Conservation (phyloP, 2,329 filamentous ascomycete species). For the Coniochaeta pulveracea region DNA sequence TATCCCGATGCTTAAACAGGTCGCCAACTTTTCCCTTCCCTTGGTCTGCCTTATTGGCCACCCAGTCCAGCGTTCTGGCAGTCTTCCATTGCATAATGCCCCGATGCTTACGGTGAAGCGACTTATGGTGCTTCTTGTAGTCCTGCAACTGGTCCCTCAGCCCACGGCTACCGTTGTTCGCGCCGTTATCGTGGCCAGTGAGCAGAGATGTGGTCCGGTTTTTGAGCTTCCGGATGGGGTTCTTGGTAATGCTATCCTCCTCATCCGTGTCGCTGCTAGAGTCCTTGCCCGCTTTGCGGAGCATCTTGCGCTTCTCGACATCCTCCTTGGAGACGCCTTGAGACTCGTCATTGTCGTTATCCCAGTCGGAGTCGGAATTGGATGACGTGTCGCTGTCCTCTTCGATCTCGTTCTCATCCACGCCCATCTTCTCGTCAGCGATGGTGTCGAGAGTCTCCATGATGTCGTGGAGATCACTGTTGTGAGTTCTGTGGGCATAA, state of each 20-base stretch:
- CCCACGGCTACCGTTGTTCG: slow-evolving; percentile 31
- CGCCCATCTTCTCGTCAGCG: slow-evolving; percentile 38
- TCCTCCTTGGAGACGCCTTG: slow-evolving; percentile 18
- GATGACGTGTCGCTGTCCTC: slow-evolving; percentile 3
- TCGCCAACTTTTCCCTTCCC: slow-evolving; percentile 47
- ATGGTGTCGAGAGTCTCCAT: slow-evolving; percentile 54
- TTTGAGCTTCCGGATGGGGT: slow-evolving; percentile 8
- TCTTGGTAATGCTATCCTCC: slow-evolving; percentile 6
- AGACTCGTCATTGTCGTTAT: slow-evolving; percentile 18
- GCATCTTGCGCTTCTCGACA: slow-evolving; percentile 15
- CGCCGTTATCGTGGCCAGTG: slow-evolving; percentile 17
- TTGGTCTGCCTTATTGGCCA: slow-evolving; percentile 38
- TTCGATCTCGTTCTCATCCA: slow-evolving; percentile 11
- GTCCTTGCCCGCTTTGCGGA: slow-evolving; percentile 20
- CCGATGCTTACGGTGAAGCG: slow-evolving; percentile 52
- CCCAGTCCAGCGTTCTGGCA: slow-evolving; percentile 36
- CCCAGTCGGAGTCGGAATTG: slow-evolving; percentile 5
- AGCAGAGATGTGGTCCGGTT: slow-evolving; percentile 16
- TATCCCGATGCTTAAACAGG: slow-evolving; percentile 47
- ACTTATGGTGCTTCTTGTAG: slow-evolving; percentile 46
- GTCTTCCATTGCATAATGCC: slow-evolving; percentile 66
- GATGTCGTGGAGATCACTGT: slow-evolving; percentile 42
- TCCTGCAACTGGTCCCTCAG: slow-evolving; percentile 41
- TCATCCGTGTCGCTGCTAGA: slow-evolving; percentile 8
- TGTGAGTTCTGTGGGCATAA: slow-evolving; percentile 37